Evolutionary conservation across 1,284 basidiomycete species (phyloP), one percentile per base, ranked within the genome.

Genomic region (Psilocybe mexicana): DNA sequence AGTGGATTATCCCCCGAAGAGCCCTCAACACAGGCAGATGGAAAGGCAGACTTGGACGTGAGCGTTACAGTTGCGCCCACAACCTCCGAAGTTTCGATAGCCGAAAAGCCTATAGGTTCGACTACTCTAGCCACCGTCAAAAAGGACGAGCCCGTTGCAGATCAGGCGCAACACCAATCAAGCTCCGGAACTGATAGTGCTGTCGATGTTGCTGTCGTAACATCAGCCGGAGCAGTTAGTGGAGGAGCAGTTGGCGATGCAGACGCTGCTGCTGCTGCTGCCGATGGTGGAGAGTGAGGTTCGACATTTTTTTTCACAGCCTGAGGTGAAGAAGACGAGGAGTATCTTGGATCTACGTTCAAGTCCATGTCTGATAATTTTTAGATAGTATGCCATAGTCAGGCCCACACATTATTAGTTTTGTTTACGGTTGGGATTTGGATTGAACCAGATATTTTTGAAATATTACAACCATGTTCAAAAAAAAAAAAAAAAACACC

Each of bases 241-340:
- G 60, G 60, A 24, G 58, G 47, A 45, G 53, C 35, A 49, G 50
- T 23, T 42, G 55, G 43, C 43, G 55, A 36, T 40, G 55, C 23
- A 30, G 44, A 36, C 30, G 57, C 25, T 14, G 26, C 14, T 35
- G 54, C 33, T 11, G 58, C 58, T 10, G 54, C 38, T 23, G 58
- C 40, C 8, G 59, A 54, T 3, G 57, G 25, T 28, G 54, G 42
- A 38, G 52, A 54, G 26, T 52, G 43, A 12, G 4, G 3, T 40
- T 40, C 38, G 6, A 12, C 3, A 40, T 40, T 6, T 42, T 24
- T 14, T 2, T 52, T 40, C 38, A 25, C 6, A 43, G 28, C 8
- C 5, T 33, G 30, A 33, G 8, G 30, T 33, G 30, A 33, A 8
- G 30, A 33, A 8, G 8, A 33, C 18, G 18, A 18, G 18, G 18